A percentile compares a stretch with the other conserved stretches of the same genome.
These are phyloP conservation scores for Epichloe typhina DNA, from an alignment of 2,329 filamentous ascomycete genomes.

Conservation along the genomic window DNA sequence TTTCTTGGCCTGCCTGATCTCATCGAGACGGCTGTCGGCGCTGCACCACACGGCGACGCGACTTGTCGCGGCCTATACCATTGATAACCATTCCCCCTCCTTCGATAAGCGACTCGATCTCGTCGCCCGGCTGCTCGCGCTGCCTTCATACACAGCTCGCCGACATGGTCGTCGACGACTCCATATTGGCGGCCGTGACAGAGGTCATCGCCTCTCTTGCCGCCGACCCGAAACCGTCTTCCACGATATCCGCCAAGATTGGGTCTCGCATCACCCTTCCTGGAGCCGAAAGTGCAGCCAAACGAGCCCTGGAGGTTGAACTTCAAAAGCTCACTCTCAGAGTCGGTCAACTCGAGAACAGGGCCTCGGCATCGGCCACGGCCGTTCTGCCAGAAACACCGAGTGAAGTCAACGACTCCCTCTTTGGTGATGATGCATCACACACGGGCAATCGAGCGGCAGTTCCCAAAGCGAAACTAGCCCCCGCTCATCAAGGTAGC, in stretches of 20 bases:
- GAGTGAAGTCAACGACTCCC: conserved; percentile 57
- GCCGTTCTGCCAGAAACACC: conserved; percentile 66
- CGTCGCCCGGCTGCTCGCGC: background rate
- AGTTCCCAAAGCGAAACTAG: conserved; percentile 30
- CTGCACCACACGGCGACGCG: conserved; percentile 1
- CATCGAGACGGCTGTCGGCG: background rate
- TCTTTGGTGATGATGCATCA: conserved; percentile 44
- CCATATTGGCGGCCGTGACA: conserved; percentile 39
- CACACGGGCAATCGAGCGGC: conserved; percentile 27
- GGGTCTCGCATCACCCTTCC: conserved; percentile 54
- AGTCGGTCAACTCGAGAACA: conserved; percentile 71
- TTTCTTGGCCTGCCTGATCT: conserved; percentile 1
- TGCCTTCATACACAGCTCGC: conserved; percentile 15
- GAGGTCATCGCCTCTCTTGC: conserved; percentile 41
- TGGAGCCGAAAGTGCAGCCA: conserved; percentile 61
- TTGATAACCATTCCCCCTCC: background rate
- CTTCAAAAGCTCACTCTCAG: conserved; percentile 64
- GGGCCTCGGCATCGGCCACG: conserved; percentile 47
- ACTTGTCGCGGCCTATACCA: background rate
- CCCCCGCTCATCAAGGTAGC: conserved; percentile 27
- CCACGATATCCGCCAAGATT: conserved; percentile 26
- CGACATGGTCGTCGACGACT: conserved; percentile 35
- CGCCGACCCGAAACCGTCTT: conserved; percentile 25
- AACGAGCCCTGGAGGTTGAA: conserved; percentile 69
- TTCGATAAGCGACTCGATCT: background rate